Evolutionary conservation across 306 rosid species (phyloP), one percentile per base, ranked within the genome.

Genomic region (Prinsepia uniflora): DNA sequence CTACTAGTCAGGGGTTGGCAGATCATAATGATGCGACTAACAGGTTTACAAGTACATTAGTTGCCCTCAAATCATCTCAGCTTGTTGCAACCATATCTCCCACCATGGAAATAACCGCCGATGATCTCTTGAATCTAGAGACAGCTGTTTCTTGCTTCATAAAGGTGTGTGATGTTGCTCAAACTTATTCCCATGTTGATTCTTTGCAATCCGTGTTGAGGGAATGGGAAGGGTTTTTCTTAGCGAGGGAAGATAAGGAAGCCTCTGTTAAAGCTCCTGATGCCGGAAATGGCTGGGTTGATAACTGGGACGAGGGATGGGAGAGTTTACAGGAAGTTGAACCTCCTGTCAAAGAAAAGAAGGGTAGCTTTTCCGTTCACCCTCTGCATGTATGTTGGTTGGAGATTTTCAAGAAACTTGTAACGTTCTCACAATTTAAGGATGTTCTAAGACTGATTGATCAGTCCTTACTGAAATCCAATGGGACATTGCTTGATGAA

Each of bases 291-390:
- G 89, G 81, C 78, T 94, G 99, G 99, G 77, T n/a, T 71, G 96
- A 94, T 77, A 81, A 78, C 75, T 94, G 99, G 99, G 97, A 94
- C 9, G 99, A 94, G 74, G 96, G 97, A 60, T 94, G 99, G 99
- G 99, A 94, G 81, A 94, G 87, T 78, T 92, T 94, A 61, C 96
- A 89, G 83, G 97, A 87, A 67, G 67, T 72, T 44, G 91, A 85
- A 68, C 82, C 80, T 61, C 75, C 74, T 8, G 87, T 79, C 78
- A 81, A 84, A 71, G 88, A 84, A 72, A 84, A 70, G 65, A 72
- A 46, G 63, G 82, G 52, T 40, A 34, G 79, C 47, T n/a, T 65
- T 69, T 68, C 81, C 53, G 72, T 86, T 73, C 90, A 91, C 84
- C 96, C 96, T 78, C 71, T 95, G 67, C 99, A 95, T 76, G 71